Base-by-base conservation (phyloP, 176 grass and related monocot genomes). In the Triticum timopheevii region DNA sequence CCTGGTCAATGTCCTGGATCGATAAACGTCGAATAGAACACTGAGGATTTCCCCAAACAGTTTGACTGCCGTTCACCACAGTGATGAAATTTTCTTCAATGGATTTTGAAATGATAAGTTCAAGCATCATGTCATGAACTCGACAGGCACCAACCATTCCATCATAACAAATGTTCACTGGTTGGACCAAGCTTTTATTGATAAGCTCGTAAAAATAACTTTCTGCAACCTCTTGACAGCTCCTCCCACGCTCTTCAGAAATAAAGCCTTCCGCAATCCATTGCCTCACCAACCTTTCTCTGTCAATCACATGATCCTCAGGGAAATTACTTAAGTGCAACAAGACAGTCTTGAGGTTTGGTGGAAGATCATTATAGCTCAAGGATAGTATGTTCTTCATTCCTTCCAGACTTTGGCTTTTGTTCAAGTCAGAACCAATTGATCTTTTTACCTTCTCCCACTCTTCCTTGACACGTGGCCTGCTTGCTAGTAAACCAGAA, bases 81-180 rank as follows among this genome's bases (percentile, higher is more conserved):
- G 59, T 62, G 59, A 62, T 62, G n/a, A 62, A 24, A 24, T 62
- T 62, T 11, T 62, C 59, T 62, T 62, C 59, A 62, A 62, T 62
- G 8, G 59, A 62, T 24, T 62, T 62, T 62, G 59, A 62, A 61
- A 75, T 76, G 0, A 84, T 76, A 4, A 84, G 70, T 13, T 76
- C 70, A 76, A 76, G 69, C 35, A 84, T 75, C n/a, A 76, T 76
- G 36, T 84, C 70, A 45, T 84, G 70, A 12, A 84, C 82, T 30
- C 27, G 82, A 64, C 56, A 84, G 0, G 69, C 69, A 2, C 1
- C 1, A 0, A 58, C 70, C 10, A 6, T 31, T 2, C 70, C 70
- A 49, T 75, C 58, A 33, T 65, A 76, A 1, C 17, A 0, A 33
- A 84, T 15, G 7, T 2, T 25, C 58, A 84, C 54, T 34, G 69